Evolutionary conservation across 768 basidiomycete species (phyloP).

Genomic region (Mycena belliarum): DNA sequence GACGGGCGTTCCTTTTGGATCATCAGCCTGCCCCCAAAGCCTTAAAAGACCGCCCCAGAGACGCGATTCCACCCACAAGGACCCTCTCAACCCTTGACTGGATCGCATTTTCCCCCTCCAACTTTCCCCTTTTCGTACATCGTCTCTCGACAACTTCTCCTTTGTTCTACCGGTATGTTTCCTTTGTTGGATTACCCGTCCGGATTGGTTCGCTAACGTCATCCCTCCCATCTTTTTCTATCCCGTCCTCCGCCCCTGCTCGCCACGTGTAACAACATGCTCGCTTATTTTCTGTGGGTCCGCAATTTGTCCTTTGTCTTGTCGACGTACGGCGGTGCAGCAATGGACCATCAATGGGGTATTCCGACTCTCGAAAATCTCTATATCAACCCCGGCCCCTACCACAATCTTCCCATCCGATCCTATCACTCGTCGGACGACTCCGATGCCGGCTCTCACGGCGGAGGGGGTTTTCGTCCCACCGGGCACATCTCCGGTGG

Average conservation of each 20-base stretch:
- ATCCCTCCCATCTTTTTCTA: conserved; percentile 1
- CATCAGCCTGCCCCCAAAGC: background rate
- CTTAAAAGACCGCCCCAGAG: conserved; percentile 11
- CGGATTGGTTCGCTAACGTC: conserved; percentile 16
- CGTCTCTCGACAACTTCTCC: background rate
- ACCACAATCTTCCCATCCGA: too few relatives aligned
- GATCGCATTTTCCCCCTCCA: background rate
- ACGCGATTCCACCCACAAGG: conserved; percentile 1
- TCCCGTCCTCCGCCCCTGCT: background rate
- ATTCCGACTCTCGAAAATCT: background rate
- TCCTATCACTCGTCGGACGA: too few relatives aligned
- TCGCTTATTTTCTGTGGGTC: conserved; percentile 6
- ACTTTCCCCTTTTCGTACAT: background rate
- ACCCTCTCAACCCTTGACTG: background rate
- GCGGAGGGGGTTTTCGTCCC: conserved; percentile 5
- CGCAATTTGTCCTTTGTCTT: conserved; percentile 11
- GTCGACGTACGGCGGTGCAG: background rate
- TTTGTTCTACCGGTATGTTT: conserved; percentile 11
- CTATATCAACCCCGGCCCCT: background rate
- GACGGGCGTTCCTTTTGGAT: background rate
- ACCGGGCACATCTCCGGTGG: conserved; percentile 1
- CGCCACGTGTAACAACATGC: conserved; percentile 9
- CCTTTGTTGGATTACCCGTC: conserved; percentile 7
- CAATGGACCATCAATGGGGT: background rate
- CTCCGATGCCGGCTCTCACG: background rate